Conservation (phyloP, 495 filamentous ascomycete species). For the Delitschia confertaspora region DNA sequence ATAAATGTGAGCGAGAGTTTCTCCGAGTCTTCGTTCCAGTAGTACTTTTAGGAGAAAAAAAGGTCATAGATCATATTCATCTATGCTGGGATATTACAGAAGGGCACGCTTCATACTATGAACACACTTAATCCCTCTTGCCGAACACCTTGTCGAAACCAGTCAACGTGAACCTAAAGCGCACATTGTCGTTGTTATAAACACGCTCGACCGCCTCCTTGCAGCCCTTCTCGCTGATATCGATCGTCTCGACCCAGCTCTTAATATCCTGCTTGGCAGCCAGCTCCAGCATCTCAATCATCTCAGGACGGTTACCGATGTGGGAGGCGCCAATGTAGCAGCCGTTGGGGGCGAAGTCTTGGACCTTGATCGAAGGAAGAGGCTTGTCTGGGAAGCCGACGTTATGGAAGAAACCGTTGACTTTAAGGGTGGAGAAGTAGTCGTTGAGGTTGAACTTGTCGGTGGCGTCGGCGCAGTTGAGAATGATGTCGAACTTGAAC, state of each 20-base stretch:
- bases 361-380: slow-evolving; percentile 64
- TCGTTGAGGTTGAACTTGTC: slow-evolving; percentile 57
- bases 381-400: slow-evolving; percentile 77
- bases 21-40: too few relatives aligned
- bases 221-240: slow-evolving; percentile 60
- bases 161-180: slow-evolving; percentile 57
- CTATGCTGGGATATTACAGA: too few relatives aligned
- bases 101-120: too few relatives aligned
- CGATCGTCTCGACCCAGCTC: slow-evolving; percentile 71
- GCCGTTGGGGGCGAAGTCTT: slow-evolving; percentile 67
- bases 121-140: slow-evolving; percentile 26
- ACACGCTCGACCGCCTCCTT: slow-evolving; percentile 58
- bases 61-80: neutral
- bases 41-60: too few relatives aligned
- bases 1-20: too few relatives aligned
- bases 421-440: slow-evolving; percentile 71
- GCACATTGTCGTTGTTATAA: slow-evolving; percentile 57
- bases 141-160: slow-evolving; percentile 58
- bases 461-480: slow-evolving; percentile 64
- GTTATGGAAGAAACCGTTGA: slow-evolving; percentile 74
- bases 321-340: slow-evolving; percentile 74
- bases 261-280: slow-evolving; percentile 73
- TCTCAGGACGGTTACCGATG: slow-evolving; percentile 71
- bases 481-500: slow-evolving; percentile 64
- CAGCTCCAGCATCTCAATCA: slow-evolving; percentile 72